A percentile compares a stretch with the other conserved stretches of the same genome.
Conservation (phyloP, 345 rosid species). For the Eucalyptus shirleyi region DNA sequence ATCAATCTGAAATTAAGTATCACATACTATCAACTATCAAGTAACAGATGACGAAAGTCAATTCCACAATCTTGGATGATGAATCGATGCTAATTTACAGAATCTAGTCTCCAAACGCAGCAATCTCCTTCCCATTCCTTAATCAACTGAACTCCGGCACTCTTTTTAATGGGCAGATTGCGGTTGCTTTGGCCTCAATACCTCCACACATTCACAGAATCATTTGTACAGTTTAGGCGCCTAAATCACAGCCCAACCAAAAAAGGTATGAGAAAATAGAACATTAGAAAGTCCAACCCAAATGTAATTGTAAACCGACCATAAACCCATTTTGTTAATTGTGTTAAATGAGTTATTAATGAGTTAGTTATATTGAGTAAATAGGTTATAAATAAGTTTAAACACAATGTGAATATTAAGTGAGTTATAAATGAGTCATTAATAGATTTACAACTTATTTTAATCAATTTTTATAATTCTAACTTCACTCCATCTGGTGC, state of each 20-base stretch:
- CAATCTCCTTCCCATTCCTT: constrained; percentile 72
- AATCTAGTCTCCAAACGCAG: constrained; percentile 24
- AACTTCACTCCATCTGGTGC: not conserved
- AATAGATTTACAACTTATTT: too few species aligned
- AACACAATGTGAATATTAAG: too few species aligned
- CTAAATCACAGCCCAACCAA: too few species aligned
- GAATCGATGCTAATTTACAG: not conserved
- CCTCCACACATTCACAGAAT: not conserved
- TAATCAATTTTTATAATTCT: too few species aligned
- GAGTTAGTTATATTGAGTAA: not conserved
- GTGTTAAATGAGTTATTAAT: too few species aligned
- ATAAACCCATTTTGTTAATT: too few species aligned
- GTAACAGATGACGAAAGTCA: not conserved
- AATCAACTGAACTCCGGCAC: constrained; percentile 78
- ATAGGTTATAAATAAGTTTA: not conserved
- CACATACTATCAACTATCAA: not conserved
- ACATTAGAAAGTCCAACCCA: not conserved
- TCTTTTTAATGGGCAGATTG: constrained; percentile 3
- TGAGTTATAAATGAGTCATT: too few species aligned
- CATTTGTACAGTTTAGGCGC: not conserved
- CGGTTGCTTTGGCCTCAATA: not conserved
- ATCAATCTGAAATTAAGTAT: not conserved
- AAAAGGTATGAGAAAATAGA: too few species aligned
- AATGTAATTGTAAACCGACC: fast-evolving
- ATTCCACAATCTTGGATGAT: not conserved